These are phyloP conservation scores for Tulasnella sp. DNA, from an alignment of 768 basidiomycete species.

Conservation along the genomic window DNA sequence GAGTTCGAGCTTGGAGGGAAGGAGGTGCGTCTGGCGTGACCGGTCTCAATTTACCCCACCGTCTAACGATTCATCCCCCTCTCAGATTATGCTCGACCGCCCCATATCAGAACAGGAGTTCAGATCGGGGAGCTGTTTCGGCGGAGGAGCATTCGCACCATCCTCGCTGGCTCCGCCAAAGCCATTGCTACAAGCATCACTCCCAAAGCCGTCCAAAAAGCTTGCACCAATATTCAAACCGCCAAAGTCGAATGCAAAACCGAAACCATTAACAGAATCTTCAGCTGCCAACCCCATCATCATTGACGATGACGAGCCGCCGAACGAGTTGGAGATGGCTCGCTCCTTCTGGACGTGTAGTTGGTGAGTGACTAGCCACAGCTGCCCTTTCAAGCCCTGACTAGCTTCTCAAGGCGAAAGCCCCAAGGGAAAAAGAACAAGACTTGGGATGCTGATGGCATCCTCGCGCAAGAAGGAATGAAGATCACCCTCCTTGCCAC, in stretches of 20 bases:
- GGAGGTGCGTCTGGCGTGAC: slow-evolving; percentile 18
- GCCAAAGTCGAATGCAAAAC: background rate
- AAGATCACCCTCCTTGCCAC: slow-evolving; percentile 24
- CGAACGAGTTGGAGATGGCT: slow-evolving; percentile 3
- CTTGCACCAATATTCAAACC: slow-evolving; percentile 4
- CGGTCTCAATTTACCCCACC: background rate
- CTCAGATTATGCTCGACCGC: slow-evolving; percentile 22
- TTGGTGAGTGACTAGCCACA: slow-evolving; percentile 15
- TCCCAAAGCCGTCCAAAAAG: background rate
- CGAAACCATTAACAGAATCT: background rate
- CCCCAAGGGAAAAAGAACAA: slow-evolving; percentile 28
- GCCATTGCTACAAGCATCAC: background rate
- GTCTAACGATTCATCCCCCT: background rate
- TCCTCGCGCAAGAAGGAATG: slow-evolving; percentile 23
- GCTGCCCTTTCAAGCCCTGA: background rate
- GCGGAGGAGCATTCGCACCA: background rate
- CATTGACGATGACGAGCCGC: background rate
- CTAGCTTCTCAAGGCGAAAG: slow-evolving; percentile 25
- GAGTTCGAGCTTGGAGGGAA: slow-evolving; percentile 27
- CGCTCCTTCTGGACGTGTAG: slow-evolving; percentile 14
- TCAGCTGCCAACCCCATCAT: background rate
- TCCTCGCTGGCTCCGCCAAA: background rate
- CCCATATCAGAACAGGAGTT: slow-evolving; percentile 17
- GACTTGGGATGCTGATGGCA: slow-evolving; percentile 33
- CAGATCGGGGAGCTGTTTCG: slow-evolving; percentile 20